Conservation (phyloP, 257 asterid species). For the Solanum microdontum region DNA sequence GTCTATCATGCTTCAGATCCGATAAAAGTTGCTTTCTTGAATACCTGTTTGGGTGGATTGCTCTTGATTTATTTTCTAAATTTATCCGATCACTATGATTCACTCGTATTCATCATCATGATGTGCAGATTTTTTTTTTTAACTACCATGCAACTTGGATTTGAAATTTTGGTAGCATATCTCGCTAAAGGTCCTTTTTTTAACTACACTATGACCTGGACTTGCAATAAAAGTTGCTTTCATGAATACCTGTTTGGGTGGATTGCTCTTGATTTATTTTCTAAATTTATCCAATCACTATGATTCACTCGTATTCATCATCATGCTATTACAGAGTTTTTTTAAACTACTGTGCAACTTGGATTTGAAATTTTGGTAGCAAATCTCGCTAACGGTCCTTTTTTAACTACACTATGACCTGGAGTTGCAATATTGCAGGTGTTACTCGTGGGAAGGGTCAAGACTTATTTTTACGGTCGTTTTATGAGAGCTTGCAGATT, state of each 20-base stretch:
- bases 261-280: neutral
- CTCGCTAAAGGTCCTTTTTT: neutral
- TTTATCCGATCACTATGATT: neutral
- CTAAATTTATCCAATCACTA: neutral
- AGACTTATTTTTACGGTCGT: constrained; percentile 78
- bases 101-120: neutral
- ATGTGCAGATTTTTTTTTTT: neutral
- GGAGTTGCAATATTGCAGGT: constrained; percentile 38
- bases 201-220: too few species aligned
- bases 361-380: neutral
- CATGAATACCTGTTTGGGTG: neutral
- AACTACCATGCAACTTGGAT: neutral
- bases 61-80: neutral
- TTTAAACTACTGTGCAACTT: neutral
- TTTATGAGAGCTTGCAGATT: constrained; percentile 63
- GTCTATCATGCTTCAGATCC: neutral
- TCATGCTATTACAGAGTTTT: neutral
- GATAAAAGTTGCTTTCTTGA: neutral
- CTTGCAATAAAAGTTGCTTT: neutral
- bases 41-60: neutral
- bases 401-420: constrained; percentile 7
- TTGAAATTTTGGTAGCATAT: neutral
- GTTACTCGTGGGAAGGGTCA: constrained; percentile 99
- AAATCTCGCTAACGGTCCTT: neutral
- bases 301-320: neutral